Base-by-base conservation (phyloP, 2,329 filamentous ascomycete species). In the Hymenoscyphus albidus region DNA sequence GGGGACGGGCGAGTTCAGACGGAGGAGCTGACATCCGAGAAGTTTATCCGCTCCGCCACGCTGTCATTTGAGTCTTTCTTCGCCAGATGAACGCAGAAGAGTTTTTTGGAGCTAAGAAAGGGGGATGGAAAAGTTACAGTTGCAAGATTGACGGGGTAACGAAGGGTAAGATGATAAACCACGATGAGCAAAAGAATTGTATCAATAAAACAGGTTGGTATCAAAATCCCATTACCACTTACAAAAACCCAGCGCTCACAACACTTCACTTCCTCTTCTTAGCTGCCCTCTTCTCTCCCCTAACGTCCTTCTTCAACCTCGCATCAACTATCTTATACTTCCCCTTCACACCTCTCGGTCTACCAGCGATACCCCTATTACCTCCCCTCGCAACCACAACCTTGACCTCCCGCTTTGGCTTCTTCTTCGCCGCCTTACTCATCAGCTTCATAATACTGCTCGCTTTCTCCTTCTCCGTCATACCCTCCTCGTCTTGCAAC, bases 281-380 rank as follows among this genome's bases (percentile, higher is more conserved):
- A 40, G 85, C 83, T 68, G 86, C 74, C 74, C 93, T 85, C 86
- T 97, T 97, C 78, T 94, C 84, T 1, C 90, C 93, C 76, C 93
- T 82, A 62, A 95, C 84, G 81, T 98, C 95, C 88, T 97, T 98
- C 87, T 97, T 97, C 87, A 97, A 87, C 71, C 95, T 85, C 14
- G 91, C 82, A 79, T 98, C 94, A 62, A 99, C 94, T 83, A 99
- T 96, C 83, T 96, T 96, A 78, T 99, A 99, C 70, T 92, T 89
- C 44, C 94, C 94, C 85, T 97, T 97, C 31, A 97, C 92, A 65
- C 94, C 95, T 77, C 87, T 90, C 2, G 95, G 95, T 71, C 94
- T 83, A 22, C 93, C 94, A 76, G 90, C 86, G 74, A 96, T 88
- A 74, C 92, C 94, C 71, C 88, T 89, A 78, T 98, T 97, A 60